A percentile compares a stretch with the other conserved stretches of the same genome.
Evolutionary conservation across 2,329 filamentous ascomycete species (phyloP).

Genomic region (Trichoderma harzianum): DNA sequence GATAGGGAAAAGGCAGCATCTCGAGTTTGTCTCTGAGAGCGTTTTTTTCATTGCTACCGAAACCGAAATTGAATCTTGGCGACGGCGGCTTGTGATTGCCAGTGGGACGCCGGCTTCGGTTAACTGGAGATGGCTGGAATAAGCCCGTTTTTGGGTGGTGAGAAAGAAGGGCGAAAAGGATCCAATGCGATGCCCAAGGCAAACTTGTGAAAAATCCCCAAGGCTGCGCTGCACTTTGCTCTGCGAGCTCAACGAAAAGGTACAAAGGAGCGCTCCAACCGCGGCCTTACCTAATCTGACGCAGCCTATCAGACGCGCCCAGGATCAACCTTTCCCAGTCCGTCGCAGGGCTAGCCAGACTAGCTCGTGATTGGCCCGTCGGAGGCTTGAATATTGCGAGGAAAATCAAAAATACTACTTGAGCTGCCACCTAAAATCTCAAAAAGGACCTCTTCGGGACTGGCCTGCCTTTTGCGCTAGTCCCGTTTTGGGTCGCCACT

Average conservation of each 20-base stretch:
- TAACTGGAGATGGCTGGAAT: slow-evolving; percentile 11
- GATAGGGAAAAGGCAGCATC: background rate
- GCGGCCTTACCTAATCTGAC: background rate
- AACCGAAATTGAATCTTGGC: background rate
- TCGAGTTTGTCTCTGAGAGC: background rate
- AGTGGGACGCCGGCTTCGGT: slow-evolving; percentile 10
- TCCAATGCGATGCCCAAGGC: background rate
- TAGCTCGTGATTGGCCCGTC: slow-evolving; percentile 15
- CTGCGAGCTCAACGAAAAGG: background rate
- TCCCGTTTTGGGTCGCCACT: background rate
- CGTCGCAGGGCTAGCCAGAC: slow-evolving; percentile 13
- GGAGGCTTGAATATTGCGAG: slow-evolving; percentile 12
- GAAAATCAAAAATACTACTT: background rate
- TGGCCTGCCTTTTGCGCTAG: background rate
- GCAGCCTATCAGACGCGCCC: background rate
- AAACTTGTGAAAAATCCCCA: background rate
- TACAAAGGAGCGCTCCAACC: background rate
- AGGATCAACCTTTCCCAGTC: background rate
- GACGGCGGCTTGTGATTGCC: background rate
- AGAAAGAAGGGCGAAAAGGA: slow-evolving; percentile 10
- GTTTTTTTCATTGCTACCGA: background rate
- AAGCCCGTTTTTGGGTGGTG: slow-evolving; percentile 11
- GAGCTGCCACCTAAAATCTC: background rate
- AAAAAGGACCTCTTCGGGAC: background rate
- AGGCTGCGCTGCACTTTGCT: background rate